Base-by-base conservation (phyloP, 2,329 filamentous ascomycete species). In the Harringtonia lauricola region DNA sequence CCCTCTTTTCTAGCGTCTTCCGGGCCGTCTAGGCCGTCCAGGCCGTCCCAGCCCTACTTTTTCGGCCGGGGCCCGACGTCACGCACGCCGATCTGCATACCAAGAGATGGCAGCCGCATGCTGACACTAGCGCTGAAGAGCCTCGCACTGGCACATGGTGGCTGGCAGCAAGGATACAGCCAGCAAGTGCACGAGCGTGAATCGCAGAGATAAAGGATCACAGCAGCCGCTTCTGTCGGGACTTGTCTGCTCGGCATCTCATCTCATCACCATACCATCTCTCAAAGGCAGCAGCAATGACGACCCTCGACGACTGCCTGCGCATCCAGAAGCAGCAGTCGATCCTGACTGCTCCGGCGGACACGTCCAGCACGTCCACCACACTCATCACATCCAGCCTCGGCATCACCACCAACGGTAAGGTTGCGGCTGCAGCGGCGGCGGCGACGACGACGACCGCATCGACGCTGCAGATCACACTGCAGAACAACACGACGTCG, bases 401-500 rank as follows among this genome's bases (percentile, higher is more conserved):
- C n/a, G n/a, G n/a, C n/a, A 33, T n/a, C 18, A 28, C 42, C 10
- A 21, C 39, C 4, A 2, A 17, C 39, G 2, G 19, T 24, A n/a
- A n/a, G n/a, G n/a, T n/a, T n/a, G n/a, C n/a, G n/a, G 17, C 22
- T 21, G 26, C 18, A 6, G 17, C 19, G 26, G 21, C 40, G 15
- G 19, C 39, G 8, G 12, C 35, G 17, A 14, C 22, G 24, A 24
- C 34, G 29, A 36, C 26, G 8, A 13, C 42, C 4, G 28, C 44
- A 15, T 37, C 44, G 1, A 51, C 72, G 9, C 64, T 86, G 37
- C 66, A 74, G 41, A 70, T 87, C 46, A 70, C 73, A 12, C 61
- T 88, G 18, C 66, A 72, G 52, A 88, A 88, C 63, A 74, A 75
- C 52, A 83, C 81, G 2, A 63, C 63, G 26, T 79, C 80, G 2